A percentile compares a stretch with the other conserved stretches of the same genome.
phyloP scores from a whole-genome alignment of 2,329 filamentous ascomycete genomes.

The Apiospora koreana region DNA sequence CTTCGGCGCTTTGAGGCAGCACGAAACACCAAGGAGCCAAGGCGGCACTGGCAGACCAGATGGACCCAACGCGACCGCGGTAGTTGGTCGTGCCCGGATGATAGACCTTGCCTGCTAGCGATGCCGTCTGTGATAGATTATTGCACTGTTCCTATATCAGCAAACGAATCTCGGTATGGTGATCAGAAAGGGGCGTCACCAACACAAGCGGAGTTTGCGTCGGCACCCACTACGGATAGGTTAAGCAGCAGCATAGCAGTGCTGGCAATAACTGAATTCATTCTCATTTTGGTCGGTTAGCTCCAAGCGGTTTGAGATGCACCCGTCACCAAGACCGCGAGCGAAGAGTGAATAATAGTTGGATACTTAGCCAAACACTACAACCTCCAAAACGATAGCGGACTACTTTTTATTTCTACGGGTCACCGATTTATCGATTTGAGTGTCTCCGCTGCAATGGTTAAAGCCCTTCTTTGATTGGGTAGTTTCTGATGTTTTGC shows the following conservation, averaged over 20 bases:
- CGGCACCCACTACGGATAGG: too few relatives aligned
- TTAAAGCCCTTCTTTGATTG: neutral
- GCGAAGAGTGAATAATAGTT: too few relatives aligned
- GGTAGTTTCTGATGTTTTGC: too few relatives aligned
- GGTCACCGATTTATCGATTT: too few relatives aligned
- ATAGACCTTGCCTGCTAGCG: neutral
- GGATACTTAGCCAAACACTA: too few relatives aligned
- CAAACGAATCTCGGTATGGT: neutral
- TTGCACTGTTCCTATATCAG: neutral
- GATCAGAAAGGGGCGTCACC: neutral
- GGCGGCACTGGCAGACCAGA: neutral
- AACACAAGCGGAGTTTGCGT: neutral
- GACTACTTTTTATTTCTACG: neutral
- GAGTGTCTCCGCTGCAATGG: neutral
- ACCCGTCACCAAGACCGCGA: too few relatives aligned
- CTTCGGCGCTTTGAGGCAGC: neutral
- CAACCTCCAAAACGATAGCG: neutral
- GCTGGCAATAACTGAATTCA: too few relatives aligned
- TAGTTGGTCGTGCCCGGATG: neutral
- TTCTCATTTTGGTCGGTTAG: too few relatives aligned
- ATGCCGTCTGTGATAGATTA: neutral
- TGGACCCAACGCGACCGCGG: neutral
- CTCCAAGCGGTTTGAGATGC: too few relatives aligned
- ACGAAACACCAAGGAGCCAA: neutral
- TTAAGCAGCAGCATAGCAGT: too few relatives aligned